These are phyloP conservation scores for Xylaria polymorpha DNA, from an alignment of 2,329 filamentous ascomycete genomes.

Conservation along the genomic window DNA sequence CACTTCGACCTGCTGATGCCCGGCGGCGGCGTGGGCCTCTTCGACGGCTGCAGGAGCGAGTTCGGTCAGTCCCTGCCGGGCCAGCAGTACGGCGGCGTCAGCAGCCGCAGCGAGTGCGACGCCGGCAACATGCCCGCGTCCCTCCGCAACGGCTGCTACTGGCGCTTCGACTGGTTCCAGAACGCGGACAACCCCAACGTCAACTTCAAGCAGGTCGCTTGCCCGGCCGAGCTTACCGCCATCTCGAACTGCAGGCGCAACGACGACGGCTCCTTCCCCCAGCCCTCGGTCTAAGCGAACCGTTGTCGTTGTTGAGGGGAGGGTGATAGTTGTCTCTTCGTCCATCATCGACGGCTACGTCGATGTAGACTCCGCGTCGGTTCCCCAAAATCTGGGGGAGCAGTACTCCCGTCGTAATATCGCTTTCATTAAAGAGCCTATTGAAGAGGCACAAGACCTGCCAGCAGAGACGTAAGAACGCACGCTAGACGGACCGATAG, in stretches of 20 bases:
- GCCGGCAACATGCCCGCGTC: constrained; percentile 53
- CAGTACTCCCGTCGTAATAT: not conserved
- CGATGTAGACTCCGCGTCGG: not conserved
- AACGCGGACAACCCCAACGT: constrained; percentile 61
- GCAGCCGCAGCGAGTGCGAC: constrained; percentile 56
- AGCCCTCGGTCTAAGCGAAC: not conserved
- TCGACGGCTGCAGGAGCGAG: constrained; percentile 58
- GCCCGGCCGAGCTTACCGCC: constrained; percentile 58
- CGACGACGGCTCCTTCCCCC: constrained; percentile 42
- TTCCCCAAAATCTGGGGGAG: not conserved
- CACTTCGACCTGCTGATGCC: constrained; percentile 64
- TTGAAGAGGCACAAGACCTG: not conserved
- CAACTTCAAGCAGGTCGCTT: constrained; percentile 59
- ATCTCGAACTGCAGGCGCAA: constrained; percentile 54
- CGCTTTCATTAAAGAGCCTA: not conserved
- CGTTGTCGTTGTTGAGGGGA: not conserved
- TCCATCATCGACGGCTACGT: not conserved
- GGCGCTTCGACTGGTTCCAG: constrained; percentile 65
- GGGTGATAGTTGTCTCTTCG: not conserved
- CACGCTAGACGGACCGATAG: not conserved
- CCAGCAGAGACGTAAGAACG: not conserved
- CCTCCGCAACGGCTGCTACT: constrained; percentile 61
- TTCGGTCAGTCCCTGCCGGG: constrained; percentile 56
- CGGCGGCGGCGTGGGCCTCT: constrained; percentile 62
- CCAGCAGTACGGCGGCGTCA: constrained; percentile 60